Evolutionary conservation across 257 asterid species (phyloP), one percentile per base, ranked within the genome.

Genomic region (Avicennia marina): DNA sequence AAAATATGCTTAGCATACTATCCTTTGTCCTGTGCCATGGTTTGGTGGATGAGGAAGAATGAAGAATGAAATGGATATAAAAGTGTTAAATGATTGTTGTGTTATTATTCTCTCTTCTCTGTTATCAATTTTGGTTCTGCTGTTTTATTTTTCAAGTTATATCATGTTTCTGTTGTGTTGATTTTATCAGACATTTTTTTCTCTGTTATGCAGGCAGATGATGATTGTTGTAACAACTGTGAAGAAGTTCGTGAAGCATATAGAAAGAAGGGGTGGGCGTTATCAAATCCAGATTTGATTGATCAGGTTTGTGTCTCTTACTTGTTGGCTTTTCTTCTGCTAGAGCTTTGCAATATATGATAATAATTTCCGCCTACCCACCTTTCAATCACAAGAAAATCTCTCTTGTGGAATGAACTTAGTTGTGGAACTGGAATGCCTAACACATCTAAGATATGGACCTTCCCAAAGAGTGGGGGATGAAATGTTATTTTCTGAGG

Each of bases 171-270:
- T 40, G 64, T 32, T 65, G 13, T 67, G 55, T 48, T 39, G 39
- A 36, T 56, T 51, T 45, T 57, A 66, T 53, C 56, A 49, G 21
- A 52, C 25, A 41, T 56, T 3, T 1, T 61, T 64, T 63, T 60
- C 56, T 54, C 50, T 59, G 42, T 45, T 70, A 61, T 77, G 64
- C 84, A 93, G 98, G 48, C 83, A 7, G 95, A 91, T 77, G 89
- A 80, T 59, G 90, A 85, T 21, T 91, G 95, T 63, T 91, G 98
- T 65, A 91, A 88, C 79, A 72, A 71, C 52, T 91, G 97, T 75
- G 98, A 91, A 78, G 98, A 91, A 56, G 98, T 91, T 72, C 96
- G 95, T 53, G 98, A 91, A 75, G 97, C 98, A 54, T 91, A 88
- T 77, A 77, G 90, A 60, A 91, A 78, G 79, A 91, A 88, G 53